A percentile compares a stretch with the other conserved stretches of the same genome.
phyloP scores from a whole-genome alignment of 192 early-diverging fungal species.

The Dispira simplex region DNA sequence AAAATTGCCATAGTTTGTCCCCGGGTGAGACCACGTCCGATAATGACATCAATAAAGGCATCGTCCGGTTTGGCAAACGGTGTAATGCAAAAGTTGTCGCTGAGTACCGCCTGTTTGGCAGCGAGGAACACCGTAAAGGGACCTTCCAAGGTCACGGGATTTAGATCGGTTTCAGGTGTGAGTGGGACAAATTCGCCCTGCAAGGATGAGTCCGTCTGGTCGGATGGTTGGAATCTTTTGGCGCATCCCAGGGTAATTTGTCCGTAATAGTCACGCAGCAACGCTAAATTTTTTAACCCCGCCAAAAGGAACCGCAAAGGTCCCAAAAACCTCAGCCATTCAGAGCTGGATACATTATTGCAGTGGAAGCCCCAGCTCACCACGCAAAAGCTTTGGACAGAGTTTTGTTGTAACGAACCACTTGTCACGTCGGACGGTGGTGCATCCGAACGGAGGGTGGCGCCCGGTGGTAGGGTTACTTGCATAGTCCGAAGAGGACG shows the following conservation, averaged over 20 bases:
- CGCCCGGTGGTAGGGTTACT: neutral
- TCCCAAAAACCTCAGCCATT: neutral
- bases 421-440: neutral
- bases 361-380: slow-evolving; percentile 8
- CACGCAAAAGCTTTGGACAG: neutral
- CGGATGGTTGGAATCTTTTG: neutral
- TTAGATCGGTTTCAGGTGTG: neutral
- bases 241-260: neutral
- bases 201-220: neutral
- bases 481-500: neutral
- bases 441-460: neutral
- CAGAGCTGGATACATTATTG: neutral
- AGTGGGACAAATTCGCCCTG: neutral
- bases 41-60: neutral
- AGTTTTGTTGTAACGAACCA: neutral
- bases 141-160: neutral
- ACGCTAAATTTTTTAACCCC: neutral
- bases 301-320: neutral
- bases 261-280: neutral
- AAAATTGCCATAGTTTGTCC: neutral
- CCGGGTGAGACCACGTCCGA: slow-evolving; percentile 1
- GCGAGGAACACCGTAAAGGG: slow-evolving; percentile 5
- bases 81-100: slow-evolving; percentile 1
- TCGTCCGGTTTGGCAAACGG: neutral
- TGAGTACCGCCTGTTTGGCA: slow-evolving; percentile 5